Percentiles rank a stretch among this genome's conserved stretches.
Evolutionary conservation across 352 stramenopile genomes (phyloP).

Genomic region (Phytophthora constricta): DNA sequence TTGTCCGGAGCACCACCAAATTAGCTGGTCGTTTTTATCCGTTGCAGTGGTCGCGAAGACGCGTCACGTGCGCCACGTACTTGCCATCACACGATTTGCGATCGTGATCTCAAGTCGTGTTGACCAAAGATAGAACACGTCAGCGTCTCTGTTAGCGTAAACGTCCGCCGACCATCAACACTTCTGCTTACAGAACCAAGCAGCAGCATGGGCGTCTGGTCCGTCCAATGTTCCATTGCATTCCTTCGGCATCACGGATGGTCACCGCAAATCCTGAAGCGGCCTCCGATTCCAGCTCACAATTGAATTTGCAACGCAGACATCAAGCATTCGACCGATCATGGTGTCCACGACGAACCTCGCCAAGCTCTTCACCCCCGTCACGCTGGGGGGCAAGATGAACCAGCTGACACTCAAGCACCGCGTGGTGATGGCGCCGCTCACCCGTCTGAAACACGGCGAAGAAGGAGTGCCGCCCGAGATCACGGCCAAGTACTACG

Average conservation of each 20-base stretch:
- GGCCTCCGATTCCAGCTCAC: constrained; percentile 1
- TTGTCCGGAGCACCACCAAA: background rate
- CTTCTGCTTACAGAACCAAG: constrained; percentile 4
- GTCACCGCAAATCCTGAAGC: background rate
- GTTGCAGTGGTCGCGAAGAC: background rate
- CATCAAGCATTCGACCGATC: background rate
- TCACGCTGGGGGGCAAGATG: constrained; percentile 39
- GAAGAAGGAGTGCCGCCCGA: constrained; percentile 42
- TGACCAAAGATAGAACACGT: background rate
- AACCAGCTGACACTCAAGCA: constrained; percentile 54
- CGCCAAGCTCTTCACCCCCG: constrained; percentile 40
- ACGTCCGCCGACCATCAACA: constrained; percentile 8
- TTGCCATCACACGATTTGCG: too few species aligned
- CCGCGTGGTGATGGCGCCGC: constrained; percentile 62
- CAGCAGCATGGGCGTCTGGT: background rate
- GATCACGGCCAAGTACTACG: constrained; percentile 54
- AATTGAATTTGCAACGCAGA: constrained; percentile 17
- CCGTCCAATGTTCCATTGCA: background rate
- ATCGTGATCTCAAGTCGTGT: background rate
- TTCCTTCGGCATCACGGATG: background rate
- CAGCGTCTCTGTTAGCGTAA: constrained; percentile 12
- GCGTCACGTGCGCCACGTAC: background rate
- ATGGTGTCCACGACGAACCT: constrained; percentile 33
- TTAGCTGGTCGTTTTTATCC: background rate
- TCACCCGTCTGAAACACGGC: constrained; percentile 48